Conservation (phyloP, 2,329 filamentous ascomycete genomes). For the Colletotrichum graminicola region DNA sequence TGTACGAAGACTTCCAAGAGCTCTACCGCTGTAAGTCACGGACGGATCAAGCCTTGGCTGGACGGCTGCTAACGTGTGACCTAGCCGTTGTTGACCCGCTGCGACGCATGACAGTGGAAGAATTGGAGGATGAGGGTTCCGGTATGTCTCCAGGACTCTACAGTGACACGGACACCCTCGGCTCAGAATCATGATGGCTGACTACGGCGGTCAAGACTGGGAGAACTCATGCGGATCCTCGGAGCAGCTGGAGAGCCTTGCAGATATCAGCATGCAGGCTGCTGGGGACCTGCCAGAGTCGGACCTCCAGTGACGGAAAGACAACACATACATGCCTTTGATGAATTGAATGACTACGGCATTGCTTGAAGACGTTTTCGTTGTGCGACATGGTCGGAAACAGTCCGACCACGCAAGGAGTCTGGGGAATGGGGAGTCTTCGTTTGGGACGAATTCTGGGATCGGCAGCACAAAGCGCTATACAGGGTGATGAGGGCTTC, state of each 20-base stretch:
- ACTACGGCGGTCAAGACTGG: conserved; percentile 60
- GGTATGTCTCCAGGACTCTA: conserved; percentile 60
- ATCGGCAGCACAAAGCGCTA: conserved; percentile 22
- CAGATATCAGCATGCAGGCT: conserved; percentile 59
- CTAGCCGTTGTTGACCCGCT: conserved; percentile 62
- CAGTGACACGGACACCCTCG: conserved; percentile 54
- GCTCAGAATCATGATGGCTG: conserved; percentile 52
- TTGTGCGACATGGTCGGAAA: conserved; percentile 29
- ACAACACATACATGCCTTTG: conserved; percentile 24
- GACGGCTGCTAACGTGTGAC: not conserved
- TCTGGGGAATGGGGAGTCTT: conserved; percentile 28
- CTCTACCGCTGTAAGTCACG: conserved; percentile 54
- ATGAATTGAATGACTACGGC: conserved; percentile 37
- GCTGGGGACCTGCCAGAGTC: conserved; percentile 56
- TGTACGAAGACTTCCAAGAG: conserved; percentile 48
- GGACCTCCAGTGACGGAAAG: conserved; percentile 45
- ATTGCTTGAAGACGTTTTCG: conserved; percentile 25
- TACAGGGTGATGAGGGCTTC: conserved; percentile 30
- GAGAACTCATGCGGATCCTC: conserved; percentile 67
- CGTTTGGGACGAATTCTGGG: conserved; percentile 20
- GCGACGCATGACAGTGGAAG: conserved; percentile 66
- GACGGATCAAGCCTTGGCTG: not conserved
- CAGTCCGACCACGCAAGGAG: conserved; percentile 33
- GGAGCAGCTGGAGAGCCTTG: conserved; percentile 65
- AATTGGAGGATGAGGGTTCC: conserved; percentile 69